Evolutionary conservation across 2,329 filamentous ascomycete genomes (phyloP).

Genomic region (Aaosphaeria arxii): DNA sequence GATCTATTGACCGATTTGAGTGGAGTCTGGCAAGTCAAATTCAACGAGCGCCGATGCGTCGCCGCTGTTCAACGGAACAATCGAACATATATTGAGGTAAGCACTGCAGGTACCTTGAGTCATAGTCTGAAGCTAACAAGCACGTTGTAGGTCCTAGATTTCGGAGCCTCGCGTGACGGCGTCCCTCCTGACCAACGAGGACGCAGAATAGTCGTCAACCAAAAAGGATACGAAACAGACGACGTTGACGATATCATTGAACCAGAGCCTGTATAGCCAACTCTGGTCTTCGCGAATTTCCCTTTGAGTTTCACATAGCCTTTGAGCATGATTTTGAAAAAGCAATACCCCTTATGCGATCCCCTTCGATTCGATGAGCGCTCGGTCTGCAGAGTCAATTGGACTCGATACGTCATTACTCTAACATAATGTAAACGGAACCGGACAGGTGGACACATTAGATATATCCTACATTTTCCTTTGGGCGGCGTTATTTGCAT

Average conservation of each 20-base stretch:
- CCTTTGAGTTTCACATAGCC: no score
- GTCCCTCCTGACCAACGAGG: slow-evolving; percentile 74
- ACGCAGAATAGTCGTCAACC: slow-evolving; percentile 63
- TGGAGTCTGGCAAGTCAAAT: slow-evolving; percentile 99
- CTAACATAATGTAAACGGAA: no score
- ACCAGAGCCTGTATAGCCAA: slow-evolving; percentile 18
- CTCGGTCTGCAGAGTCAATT: background rate
- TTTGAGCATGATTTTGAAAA: slow-evolving; percentile 15
- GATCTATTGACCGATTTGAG: slow-evolving; percentile 90
- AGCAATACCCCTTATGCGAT: slow-evolving; percentile 29
- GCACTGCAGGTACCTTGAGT: background rate
- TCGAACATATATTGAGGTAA: slow-evolving; percentile 91
- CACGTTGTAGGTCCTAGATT: slow-evolving; percentile 80
- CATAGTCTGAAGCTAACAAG: background rate
- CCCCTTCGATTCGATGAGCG: slow-evolving; percentile 1
- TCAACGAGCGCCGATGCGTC: slow-evolving; percentile 91
- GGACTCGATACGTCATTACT: no score
- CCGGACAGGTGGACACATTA: no score
- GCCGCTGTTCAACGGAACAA: slow-evolving; percentile 92
- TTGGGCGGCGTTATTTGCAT: no score
- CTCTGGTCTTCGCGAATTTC: background rate
- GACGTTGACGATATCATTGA: slow-evolving; percentile 33
- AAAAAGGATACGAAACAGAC: slow-evolving; percentile 34
- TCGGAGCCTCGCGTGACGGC: slow-evolving; percentile 89
- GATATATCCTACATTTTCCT: no score